Conservation (phyloP, 805 yeast species). For the Cyberlindnera saturnus region DNA sequence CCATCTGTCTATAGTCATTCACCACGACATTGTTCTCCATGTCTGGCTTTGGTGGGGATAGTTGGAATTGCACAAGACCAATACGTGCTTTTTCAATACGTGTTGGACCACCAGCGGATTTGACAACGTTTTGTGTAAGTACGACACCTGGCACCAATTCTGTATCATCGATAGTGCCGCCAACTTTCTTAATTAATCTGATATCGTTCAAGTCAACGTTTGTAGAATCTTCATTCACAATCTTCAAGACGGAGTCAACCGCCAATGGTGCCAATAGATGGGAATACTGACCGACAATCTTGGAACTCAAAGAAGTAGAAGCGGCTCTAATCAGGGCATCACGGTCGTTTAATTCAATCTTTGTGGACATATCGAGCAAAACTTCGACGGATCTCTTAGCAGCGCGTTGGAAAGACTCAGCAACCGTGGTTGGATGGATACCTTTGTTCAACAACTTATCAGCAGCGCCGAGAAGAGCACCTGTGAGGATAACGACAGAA, state of each 20-base stretch:
- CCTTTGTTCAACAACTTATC: constrained; percentile 85
- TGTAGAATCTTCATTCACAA: constrained; percentile 52
- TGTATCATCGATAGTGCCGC: constrained; percentile 97
- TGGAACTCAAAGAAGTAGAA: constrained; percentile 86
- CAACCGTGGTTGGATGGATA: constrained; percentile 91
- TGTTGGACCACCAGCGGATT: constrained; percentile 91
- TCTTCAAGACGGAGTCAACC: constrained; percentile 86
- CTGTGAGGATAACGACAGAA: constrained; percentile 91
- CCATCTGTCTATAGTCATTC: constrained; percentile 98
- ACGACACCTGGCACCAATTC: constrained; percentile 91
- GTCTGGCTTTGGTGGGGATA: constrained; percentile 89
- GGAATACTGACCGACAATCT: constrained; percentile 92
- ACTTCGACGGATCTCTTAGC: constrained; percentile 80
- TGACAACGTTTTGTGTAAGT: constrained; percentile 82
- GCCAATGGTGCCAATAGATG: constrained; percentile 84
- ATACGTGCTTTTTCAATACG: constrained; percentile 91
- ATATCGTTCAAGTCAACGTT: constrained; percentile 85
- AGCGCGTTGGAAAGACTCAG: constrained; percentile 90
- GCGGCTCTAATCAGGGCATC: constrained; percentile 89
- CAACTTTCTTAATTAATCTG: constrained; percentile 86
- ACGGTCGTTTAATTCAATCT: constrained; percentile 72
- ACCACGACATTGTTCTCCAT: constrained; percentile 96
- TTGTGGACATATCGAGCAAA: constrained; percentile 75
- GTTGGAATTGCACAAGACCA: constrained; percentile 84
- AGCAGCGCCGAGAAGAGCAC: constrained; percentile 91